Evolutionary conservation across 2,329 filamentous ascomycete species (phyloP).

Genomic region (Stachybotrys elegans): DNA sequence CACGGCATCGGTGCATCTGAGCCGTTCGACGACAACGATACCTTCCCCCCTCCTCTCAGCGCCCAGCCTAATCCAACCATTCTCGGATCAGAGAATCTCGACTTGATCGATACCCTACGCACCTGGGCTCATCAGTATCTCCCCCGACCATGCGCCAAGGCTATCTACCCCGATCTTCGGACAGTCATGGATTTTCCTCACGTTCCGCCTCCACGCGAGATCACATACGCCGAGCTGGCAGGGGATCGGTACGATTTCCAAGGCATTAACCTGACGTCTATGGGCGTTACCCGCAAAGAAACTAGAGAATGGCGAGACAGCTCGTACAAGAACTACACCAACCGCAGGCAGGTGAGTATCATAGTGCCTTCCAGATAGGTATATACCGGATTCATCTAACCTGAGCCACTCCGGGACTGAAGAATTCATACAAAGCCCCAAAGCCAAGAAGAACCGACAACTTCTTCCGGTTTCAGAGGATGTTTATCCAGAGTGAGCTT

Average conservation of each 20-base stretch:
- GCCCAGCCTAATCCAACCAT: constrained; percentile 29
- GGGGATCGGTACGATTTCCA: constrained; percentile 55
- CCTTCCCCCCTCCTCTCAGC: constrained; percentile 16
- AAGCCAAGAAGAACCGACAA: no score
- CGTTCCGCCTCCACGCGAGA: constrained; percentile 11
- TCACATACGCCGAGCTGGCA: constrained; percentile 41
- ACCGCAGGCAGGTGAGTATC: constrained; percentile 38
- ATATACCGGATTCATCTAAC: no score
- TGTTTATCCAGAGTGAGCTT: constrained; percentile 49
- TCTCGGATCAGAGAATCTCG: constrained; percentile 44
- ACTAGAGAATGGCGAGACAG: constrained; percentile 42
- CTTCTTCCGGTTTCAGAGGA: constrained; percentile 55
- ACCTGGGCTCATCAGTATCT: constrained; percentile 37
- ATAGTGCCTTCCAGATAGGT: no score
- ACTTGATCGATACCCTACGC: constrained; percentile 44
- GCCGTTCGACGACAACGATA: no score
- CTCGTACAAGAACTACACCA: constrained; percentile 56
- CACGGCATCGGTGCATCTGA: no score
- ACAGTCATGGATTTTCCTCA: constrained; percentile 25
- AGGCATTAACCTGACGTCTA: constrained; percentile 50
- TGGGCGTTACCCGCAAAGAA: constrained; percentile 44
- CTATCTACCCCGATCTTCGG: constrained; percentile 20
- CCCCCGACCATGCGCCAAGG: constrained; percentile 15
- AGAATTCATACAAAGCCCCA: no score
- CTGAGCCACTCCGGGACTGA: no score